Conservation (phyloP, 306 rosid genomes). For the Castanea sativa region DNA sequence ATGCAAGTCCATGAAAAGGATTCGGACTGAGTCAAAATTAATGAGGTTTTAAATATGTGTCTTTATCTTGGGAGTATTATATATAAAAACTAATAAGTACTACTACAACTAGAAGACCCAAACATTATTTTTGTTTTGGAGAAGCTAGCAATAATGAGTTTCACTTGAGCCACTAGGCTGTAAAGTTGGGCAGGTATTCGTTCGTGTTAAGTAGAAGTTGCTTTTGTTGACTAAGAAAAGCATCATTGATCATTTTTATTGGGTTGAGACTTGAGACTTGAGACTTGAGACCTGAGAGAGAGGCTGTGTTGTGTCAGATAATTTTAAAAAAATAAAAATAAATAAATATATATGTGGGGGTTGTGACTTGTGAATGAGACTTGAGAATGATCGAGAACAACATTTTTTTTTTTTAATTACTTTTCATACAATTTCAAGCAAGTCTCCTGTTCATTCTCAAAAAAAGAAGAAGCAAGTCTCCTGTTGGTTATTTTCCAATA, state of each 20-base stretch:
- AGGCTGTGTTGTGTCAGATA: neutral
- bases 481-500: neutral
- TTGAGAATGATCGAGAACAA: neutral
- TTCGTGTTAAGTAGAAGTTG: constrained; percentile 25
- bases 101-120: neutral
- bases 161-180: constrained; percentile 28
- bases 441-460: neutral
- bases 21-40: neutral
- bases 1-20: neutral
- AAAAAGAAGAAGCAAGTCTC: neutral
- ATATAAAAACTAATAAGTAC: neutral
- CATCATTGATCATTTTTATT: constrained; percentile 15
- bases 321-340: neutral
- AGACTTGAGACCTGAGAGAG: too few species aligned
- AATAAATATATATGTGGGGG: neutral
- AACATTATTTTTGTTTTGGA: constrained; percentile 19
- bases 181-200: constrained; percentile 1
- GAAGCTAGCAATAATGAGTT: constrained; percentile 18
- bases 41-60: neutral
- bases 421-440: neutral
- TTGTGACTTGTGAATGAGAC: neutral
- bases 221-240: constrained; percentile 49
- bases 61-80: neutral
- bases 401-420: too few species aligned
- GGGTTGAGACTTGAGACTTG: constrained; percentile 14